Base-by-base conservation (phyloP, 1,284 basidiomycete genomes). In the Pseudozyma sp. region DNA sequence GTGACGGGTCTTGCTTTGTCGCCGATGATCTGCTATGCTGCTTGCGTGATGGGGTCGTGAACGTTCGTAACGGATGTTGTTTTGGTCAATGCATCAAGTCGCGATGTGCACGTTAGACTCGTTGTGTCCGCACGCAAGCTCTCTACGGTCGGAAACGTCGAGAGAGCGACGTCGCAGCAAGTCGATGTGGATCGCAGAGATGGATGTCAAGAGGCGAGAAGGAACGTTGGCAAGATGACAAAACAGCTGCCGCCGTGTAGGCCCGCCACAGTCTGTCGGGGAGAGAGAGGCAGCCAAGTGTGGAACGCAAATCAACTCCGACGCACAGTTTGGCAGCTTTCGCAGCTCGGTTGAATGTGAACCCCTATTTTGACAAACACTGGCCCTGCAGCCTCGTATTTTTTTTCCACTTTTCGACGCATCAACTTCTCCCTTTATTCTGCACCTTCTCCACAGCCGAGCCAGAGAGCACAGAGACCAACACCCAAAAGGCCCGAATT, bases 301-400 rank as follows among this genome's bases (percentile, higher is more conserved):
- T 63, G 55, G 60, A 68, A 68, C 17, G 6, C 59, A 58, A 44
- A 9, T 44, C 60, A 68, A 68, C 67, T 55, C 56, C 24, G 58
- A 19, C 40, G 63, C 63, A 59, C 56, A 66, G 54, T 54, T 54
- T 66, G 63, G 63, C 63, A 66, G 51, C 14, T 29, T 37, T 37
- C 35, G 35, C 35, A 37, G 35, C 17, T 39, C 42, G 33, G 17
- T 7, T 17, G 14, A 4, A 9, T 42, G 5, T 42, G 14, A n/a
- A 30, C 51, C 51, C 51, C 51, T 53, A 53, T 53, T 51, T 51
- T 13, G 11, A 14, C 8, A 9, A 13, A 47, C n/a, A 52, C 51
- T n/a, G 40, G 51, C 49, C 17, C 24, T 30, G 44, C 11, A 14
- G 7, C 3, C 24, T 10, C 14, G 13, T 5, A 44, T 19, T 44